phyloP scores from a whole-genome alignment of 805 yeast species.

The Scheffersomyces lignosus region DNA sequence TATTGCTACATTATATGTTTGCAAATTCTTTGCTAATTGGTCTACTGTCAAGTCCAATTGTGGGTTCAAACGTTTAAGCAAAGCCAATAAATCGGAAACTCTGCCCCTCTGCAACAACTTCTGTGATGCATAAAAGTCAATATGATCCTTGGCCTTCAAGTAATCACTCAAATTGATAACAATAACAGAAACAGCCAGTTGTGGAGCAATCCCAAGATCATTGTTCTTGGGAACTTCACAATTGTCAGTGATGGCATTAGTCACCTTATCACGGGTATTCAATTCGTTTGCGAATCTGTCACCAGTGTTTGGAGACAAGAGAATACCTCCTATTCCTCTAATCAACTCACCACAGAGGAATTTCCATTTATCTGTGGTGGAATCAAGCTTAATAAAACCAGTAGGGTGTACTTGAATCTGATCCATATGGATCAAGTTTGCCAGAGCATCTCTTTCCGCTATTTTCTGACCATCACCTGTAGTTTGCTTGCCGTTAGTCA shows the following conservation, averaged over 20 bases:
- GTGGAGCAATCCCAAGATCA: constrained; percentile 6
- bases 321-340: constrained; percentile 59
- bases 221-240: constrained; percentile 22
- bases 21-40: constrained; percentile 11
- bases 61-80: constrained; percentile 15
- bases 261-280: constrained; percentile 52
- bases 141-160: constrained; percentile 45
- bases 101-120: constrained; percentile 26
- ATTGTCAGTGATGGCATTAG: constrained; percentile 37
- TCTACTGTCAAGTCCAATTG: constrained; percentile 7
- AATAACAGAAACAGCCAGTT: constrained; percentile 18
- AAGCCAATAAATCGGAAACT: constrained; percentile 14
- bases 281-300: constrained; percentile 56
- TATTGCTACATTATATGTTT: constrained; percentile 12
- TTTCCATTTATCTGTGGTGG: constrained; percentile 45
- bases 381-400: constrained; percentile 49
- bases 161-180: constrained; percentile 46
- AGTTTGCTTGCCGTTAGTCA: constrained; percentile 57
- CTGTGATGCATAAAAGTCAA: constrained; percentile 47
- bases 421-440: constrained; percentile 55
- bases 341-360: constrained; percentile 61
- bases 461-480: constrained; percentile 59
- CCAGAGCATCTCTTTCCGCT: constrained; percentile 45
- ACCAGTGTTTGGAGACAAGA: constrained; percentile 45
- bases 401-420: constrained; percentile 65